Percentiles rank a stretch among this genome's conserved stretches.
Evolutionary conservation across 352 stramenopile genomes (phyloP).

Genomic region (Blastocystis sp.): DNA sequence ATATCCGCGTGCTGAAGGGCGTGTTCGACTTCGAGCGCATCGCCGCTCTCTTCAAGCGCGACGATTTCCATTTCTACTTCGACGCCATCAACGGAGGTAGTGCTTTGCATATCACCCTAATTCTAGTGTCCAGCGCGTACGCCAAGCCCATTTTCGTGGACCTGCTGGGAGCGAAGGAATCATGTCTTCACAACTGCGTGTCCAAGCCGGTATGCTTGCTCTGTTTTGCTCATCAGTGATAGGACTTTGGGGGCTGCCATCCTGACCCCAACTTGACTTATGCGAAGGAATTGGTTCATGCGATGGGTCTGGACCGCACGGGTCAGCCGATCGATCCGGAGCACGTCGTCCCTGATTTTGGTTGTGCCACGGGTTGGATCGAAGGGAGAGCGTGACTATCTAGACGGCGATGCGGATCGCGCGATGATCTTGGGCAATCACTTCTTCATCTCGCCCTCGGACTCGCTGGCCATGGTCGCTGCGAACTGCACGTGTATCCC

Average conservation of each 20-base stretch:
- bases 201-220: slow-evolving; percentile 54
- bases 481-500: slow-evolving; percentile 92
- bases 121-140: slow-evolving; percentile 87
- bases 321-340: slow-evolving; percentile 74
- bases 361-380: slow-evolving; percentile 81
- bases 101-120: neutral
- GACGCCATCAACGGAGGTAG: slow-evolving; percentile 90
- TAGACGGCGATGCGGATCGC: slow-evolving; percentile 93
- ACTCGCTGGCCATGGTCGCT: slow-evolving; percentile 95
- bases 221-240: neutral
- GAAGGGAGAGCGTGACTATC: neutral
- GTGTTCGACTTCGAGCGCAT: slow-evolving; percentile 95
- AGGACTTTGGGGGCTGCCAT: slow-evolving; percentile 92
- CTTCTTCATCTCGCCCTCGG: slow-evolving; percentile 97
- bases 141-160: slow-evolving; percentile 90
- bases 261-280: slow-evolving; percentile 99
- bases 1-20: slow-evolving; percentile 88
- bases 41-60: slow-evolving; percentile 83
- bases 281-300: slow-evolving; percentile 88
- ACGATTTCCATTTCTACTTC: slow-evolving; percentile 90
- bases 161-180: slow-evolving; percentile 81
- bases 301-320: slow-evolving; percentile 83
- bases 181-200: slow-evolving; percentile 76
- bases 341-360: slow-evolving; percentile 81
- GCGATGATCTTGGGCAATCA: slow-evolving; percentile 95